Conservation (phyloP, 441 rosid species). For the Brassica hybrid region DNA sequence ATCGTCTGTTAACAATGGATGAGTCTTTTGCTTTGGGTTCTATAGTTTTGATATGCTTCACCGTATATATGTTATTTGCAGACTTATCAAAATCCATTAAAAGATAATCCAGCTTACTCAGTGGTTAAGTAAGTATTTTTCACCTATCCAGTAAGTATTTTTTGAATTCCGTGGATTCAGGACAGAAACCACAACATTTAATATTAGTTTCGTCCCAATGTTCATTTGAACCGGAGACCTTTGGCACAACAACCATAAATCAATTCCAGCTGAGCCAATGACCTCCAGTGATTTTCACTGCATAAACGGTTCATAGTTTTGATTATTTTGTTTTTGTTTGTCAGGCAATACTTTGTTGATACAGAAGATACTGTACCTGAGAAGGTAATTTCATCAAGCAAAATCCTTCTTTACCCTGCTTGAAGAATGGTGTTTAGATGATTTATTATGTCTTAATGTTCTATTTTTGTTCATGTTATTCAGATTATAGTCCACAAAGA, state of each 20-base stretch:
- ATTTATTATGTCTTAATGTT: not conserved
- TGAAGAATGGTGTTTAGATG: not conserved
- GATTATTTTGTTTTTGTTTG: not conserved
- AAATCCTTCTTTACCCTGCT: not conserved
- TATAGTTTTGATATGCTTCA: not conserved
- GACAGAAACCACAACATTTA: too few species aligned
- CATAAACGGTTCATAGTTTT: not conserved
- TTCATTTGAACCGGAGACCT: too few species aligned
- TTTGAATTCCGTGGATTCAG: too few species aligned
- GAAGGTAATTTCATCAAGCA: conserved; percentile 2
- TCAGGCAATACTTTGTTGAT: conserved; percentile 8
- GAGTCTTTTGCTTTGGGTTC: not conserved
- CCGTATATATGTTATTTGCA: not conserved
- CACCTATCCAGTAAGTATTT: too few species aligned
- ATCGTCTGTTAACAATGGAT: not conserved
- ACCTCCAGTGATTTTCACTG: not conserved
- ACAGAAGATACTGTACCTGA: not conserved
- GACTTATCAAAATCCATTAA: not conserved
- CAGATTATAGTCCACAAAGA: conserved; percentile 6
- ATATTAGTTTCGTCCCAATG: too few species aligned
- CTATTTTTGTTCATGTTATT: not conserved
- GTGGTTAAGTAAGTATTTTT: not conserved
- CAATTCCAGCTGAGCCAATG: too few species aligned
- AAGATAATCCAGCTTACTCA: conserved; percentile 4
- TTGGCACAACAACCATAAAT: too few species aligned